These are phyloP conservation scores for Margaritispora aquatica DNA, from an alignment of 495 filamentous ascomycete genomes.

Conservation along the genomic window DNA sequence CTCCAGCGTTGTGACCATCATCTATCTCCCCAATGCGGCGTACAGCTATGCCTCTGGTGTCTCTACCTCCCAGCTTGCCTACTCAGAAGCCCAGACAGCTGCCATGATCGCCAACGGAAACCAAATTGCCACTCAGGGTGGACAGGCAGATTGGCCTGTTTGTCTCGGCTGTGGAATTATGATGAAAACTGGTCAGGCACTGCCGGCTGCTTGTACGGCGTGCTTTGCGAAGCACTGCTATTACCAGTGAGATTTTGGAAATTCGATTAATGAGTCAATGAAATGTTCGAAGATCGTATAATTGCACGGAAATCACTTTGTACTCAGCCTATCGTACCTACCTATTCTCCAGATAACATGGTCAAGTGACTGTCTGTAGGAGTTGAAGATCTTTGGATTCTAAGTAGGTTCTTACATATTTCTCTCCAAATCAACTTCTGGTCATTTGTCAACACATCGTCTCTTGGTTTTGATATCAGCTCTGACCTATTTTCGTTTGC, in stretches of 20 bases:
- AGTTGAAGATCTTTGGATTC: too few species aligned
- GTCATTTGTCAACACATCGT: too few species aligned
- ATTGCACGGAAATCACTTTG: neutral
- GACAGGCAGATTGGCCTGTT: constrained; percentile 24
- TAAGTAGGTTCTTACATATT: too few species aligned
- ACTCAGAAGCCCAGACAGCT: constrained; percentile 30
- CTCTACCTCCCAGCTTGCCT: constrained; percentile 30
- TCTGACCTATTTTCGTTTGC: too few species aligned
- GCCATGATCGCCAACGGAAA: constrained; percentile 36
- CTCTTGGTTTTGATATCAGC: too few species aligned
- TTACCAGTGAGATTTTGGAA: neutral
- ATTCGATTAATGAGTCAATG: neutral
- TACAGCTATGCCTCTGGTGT: constrained; percentile 30
- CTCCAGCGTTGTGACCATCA: constrained; percentile 27
- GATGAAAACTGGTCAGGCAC: constrained; percentile 27
- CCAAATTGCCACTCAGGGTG: constrained; percentile 29
- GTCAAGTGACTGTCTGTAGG: neutral
- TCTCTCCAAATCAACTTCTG: too few species aligned
- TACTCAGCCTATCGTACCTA: neutral
- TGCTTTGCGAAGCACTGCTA: constrained; percentile 38
- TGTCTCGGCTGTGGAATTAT: constrained; percentile 39
- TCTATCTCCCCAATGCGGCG: constrained; percentile 38
- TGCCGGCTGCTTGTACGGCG: constrained; percentile 28
- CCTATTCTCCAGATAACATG: too few species aligned
- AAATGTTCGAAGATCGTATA: too few species aligned